Conservation (phyloP, 2,329 filamentous ascomycete species). For the Colletotrichum trifolii region DNA sequence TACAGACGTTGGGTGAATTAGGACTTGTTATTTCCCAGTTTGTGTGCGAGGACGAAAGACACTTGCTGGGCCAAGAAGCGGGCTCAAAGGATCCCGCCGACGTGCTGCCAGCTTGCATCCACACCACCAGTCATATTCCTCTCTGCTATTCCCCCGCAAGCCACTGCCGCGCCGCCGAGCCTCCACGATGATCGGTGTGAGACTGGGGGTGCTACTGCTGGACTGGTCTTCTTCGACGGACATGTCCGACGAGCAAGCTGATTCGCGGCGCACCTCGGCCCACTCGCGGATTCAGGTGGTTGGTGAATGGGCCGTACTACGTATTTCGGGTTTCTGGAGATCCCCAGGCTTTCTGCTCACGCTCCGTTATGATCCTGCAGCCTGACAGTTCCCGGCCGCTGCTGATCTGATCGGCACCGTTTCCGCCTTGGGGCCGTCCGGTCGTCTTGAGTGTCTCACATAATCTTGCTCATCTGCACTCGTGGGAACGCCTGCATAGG, state of each 20-base stretch:
- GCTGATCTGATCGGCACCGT: too few species aligned
- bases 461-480: too few species aligned
- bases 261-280: neutral
- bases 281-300: too few species aligned
- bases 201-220: slow-evolving; percentile 13
- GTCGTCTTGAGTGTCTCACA: too few species aligned
- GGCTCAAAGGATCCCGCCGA: slow-evolving; percentile 17
- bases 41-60: neutral
- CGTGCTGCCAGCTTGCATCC: neutral
- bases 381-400: neutral
- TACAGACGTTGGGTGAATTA: neutral
- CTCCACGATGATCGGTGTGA: slow-evolving; percentile 14
- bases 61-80: neutral
- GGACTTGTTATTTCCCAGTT: neutral
- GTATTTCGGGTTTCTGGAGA: too few species aligned
- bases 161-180: neutral
- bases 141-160: neutral
- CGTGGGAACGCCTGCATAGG: too few species aligned
- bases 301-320: too few species aligned
- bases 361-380: neutral
- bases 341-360: neutral
- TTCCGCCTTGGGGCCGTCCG: too few species aligned
- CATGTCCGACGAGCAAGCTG: neutral
- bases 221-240: too few species aligned
- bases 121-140: neutral